phyloP scores from a whole-genome alignment of 257 asterid species.

The Rehmannia glutinosa region DNA sequence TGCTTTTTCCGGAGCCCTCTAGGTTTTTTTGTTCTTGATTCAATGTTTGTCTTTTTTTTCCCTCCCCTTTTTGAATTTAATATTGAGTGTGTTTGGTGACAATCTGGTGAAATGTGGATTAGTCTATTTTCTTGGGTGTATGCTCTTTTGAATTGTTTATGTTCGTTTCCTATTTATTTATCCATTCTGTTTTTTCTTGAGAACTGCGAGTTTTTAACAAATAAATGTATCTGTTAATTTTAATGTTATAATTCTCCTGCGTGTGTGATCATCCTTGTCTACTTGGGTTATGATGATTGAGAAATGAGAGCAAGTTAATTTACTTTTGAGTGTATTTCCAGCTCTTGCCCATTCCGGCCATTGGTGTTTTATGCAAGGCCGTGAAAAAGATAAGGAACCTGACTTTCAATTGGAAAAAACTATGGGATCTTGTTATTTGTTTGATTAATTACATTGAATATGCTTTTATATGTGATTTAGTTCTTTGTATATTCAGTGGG shows the following conservation, averaged over 20 bases:
- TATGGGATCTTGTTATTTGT: no score
- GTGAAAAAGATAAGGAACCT: no score
- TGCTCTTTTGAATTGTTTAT: background rate
- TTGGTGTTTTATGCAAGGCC: no score
- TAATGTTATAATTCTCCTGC: no score
- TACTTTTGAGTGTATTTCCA: background rate
- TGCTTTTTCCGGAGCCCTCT: background rate
- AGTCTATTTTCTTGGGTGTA: background rate
- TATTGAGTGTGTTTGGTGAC: background rate
- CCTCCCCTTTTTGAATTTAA: background rate
- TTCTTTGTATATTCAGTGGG: no score
- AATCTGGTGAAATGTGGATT: slow-evolving; percentile 13
- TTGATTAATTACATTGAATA: no score
- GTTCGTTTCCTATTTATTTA: background rate
- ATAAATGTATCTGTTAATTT: no score
- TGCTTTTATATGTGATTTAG: no score
- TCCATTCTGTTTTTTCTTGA: background rate
- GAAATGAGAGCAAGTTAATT: background rate
- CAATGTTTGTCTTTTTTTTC: background rate
- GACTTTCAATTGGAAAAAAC: no score
- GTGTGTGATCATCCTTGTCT: no score
- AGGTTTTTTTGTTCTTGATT: background rate
- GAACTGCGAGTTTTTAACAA: no score
- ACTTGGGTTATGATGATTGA: background rate
- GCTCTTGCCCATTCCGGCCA: no score